These are phyloP conservation scores for Kurtzmaniella natalensis DNA, from an alignment of 1,139 yeast species.

Conservation along the genomic window DNA sequence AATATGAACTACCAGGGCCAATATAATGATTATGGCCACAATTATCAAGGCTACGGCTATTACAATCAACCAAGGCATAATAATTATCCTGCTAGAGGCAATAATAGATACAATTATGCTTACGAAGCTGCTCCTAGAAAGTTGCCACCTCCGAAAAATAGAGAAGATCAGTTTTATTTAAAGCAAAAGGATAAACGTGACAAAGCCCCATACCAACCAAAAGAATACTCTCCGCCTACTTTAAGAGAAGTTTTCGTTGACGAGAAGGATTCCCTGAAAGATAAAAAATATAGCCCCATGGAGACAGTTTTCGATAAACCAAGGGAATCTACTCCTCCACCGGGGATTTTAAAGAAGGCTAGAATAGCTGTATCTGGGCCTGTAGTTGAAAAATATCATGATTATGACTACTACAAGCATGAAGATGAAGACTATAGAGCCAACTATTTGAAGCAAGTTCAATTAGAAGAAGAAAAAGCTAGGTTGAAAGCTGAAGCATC, in stretches of 20 bases:
- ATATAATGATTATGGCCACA: not conserved
- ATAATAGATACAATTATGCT: not conserved
- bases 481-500: constrained; percentile 3
- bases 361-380: constrained; percentile 25
- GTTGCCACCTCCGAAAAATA: constrained; percentile 5
- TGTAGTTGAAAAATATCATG: constrained; percentile 25
- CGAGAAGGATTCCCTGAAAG: constrained; percentile 20
- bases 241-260: constrained; percentile 38
- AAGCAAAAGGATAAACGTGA: constrained; percentile 34
- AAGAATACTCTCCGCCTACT: constrained; percentile 38
- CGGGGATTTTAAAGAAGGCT: constrained; percentile 23
- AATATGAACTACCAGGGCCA: not conserved
- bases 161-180: constrained; percentile 30
- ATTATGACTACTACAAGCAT: constrained; percentile 33
- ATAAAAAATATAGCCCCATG: constrained; percentile 36
- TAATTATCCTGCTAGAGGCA: too few relatives aligned
- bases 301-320: constrained; percentile 33
- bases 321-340: constrained; percentile 10
- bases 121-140: not conserved
- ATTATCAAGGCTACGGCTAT: not conserved
- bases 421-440: constrained; percentile 7
- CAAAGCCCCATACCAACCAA: constrained; percentile 31
- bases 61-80: not conserved
- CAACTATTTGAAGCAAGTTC: constrained; percentile 5
- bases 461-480: constrained; percentile 5